Percentiles rank a stretch among this genome's conserved stretches.
These are phyloP conservation scores for Tilletia walkeri DNA, from an alignment of 1,284 basidiomycete species.

Conservation along the genomic window DNA sequence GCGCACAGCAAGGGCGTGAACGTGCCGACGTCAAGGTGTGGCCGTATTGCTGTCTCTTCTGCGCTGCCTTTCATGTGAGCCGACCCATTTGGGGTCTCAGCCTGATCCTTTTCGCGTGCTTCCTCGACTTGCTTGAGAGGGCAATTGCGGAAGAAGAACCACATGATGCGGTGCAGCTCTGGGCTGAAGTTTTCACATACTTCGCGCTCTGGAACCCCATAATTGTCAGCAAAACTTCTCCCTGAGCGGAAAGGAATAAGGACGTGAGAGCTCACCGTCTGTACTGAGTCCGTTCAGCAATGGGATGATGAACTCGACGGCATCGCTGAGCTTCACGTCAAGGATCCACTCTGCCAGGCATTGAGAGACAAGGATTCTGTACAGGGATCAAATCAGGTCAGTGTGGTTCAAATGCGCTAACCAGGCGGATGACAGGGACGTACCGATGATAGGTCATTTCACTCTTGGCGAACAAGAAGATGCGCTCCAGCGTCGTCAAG, in stretches of 20 bases:
- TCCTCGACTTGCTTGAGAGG: conserved; percentile 24
- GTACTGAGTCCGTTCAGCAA: conserved; percentile 80
- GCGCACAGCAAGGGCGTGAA: conserved; percentile 91
- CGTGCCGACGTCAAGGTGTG: conserved; percentile 71
- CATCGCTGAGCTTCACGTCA: conserved; percentile 71
- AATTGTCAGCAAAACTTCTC: neutral
- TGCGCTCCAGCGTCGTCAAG: conserved; percentile 77
- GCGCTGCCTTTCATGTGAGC: neutral
- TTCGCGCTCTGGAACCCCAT: conserved; percentile 84
- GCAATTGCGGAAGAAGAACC: conserved; percentile 86
- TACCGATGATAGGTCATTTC: conserved; percentile 73
- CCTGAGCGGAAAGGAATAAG: neutral
- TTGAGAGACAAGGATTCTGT: conserved; percentile 67
- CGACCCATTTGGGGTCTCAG: conserved; percentile 25
- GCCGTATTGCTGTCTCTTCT: conserved; percentile 46
- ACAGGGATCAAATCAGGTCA: neutral
- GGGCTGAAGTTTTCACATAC: conserved; percentile 88
- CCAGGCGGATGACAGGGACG: neutral
- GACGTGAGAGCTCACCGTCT: conserved; percentile 65
- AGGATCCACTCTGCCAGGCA: conserved; percentile 53
- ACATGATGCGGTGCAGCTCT: conserved; percentile 78
- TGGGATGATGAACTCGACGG: conserved; percentile 89
- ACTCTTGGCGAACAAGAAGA: conserved; percentile 87
- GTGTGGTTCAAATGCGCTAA: neutral
- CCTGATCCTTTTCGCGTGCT: conserved; percentile 22